phyloP scores from a whole-genome alignment of 176 grass and related monocot species.

The Aegilops umbellulata region DNA sequence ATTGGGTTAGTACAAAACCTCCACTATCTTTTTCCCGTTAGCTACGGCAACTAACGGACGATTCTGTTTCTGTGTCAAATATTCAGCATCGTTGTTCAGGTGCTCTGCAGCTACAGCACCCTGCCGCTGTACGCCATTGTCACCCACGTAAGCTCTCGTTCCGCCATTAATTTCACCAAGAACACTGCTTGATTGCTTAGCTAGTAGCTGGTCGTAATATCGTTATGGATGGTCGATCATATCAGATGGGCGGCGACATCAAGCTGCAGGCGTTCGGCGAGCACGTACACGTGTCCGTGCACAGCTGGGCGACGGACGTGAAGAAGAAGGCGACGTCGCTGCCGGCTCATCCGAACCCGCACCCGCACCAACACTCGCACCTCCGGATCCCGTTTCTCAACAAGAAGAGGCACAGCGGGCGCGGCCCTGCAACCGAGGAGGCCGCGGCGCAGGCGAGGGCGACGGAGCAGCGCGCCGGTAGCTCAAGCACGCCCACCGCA shows the following conservation, averaged over 20 bases:
- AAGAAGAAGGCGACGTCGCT: conserved; percentile 20
- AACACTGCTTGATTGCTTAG: neutral
- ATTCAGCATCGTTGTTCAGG: conserved; percentile 47
- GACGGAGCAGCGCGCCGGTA: neutral
- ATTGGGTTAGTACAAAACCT: conserved; percentile 39
- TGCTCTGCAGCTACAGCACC: conserved; percentile 78
- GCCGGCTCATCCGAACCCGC: neutral
- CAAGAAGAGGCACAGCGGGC: conserved; percentile 16
- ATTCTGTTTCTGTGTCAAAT: neutral
- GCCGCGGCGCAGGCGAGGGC: neutral
- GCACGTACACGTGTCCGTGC: conserved; percentile 29
- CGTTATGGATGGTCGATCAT: neutral
- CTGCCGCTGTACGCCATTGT: conserved; percentile 59
- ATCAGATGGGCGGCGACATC: conserved; percentile 62
- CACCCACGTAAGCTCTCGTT: conserved; percentile 45
- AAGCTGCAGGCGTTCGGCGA: conserved; percentile 56
- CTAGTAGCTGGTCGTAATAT: neutral
- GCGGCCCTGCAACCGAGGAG: neutral
- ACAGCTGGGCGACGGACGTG: conserved; percentile 41
- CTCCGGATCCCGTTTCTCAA: conserved; percentile 27
- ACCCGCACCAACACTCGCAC: neutral
- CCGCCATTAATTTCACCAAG: neutral
- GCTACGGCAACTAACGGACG: neutral
- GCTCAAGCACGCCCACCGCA: neutral
- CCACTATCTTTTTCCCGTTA: neutral